Evolutionary conservation across 129 eudicot species (phyloP), one percentile per base, ranked within the genome.

Genomic region (Chrysanthemum seticuspe): DNA sequence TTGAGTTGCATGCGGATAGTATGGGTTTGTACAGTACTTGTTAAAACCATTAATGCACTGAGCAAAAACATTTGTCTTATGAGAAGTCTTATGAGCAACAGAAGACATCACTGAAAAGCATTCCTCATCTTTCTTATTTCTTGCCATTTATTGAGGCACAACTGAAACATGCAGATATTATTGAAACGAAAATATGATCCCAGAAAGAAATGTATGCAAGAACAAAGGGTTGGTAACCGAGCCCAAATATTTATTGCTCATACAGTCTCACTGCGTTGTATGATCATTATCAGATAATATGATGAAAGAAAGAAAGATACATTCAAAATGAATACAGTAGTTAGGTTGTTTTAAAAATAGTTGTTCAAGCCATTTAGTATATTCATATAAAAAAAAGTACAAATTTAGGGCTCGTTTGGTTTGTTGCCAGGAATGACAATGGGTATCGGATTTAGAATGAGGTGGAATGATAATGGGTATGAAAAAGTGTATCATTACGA

Each of bases 111-210:
- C 91, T 84, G 84, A 67, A 78, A 85, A 83, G 79, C 75, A 49
- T 67, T 62, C 34, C 65, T 69, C 81, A 68, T 72, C 68, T 60
- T 21, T 68, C 62, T 50, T 40, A 40, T 62, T 76, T 13, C 58
- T 76, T 69, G 78, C 66, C 69, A 90, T 85, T 79, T 81, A 85
- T 85, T 88, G 47, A 71, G 51, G 74, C 96, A 64, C 68, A 87
- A 79, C 96, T 68, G 85, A 79, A 77, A 70, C 73, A 66, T 79
- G 73, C 88, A 85, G 83, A 78, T 58, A 66, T 62, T 62, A 78
- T 40, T 40, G 47, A 67, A 59, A 79, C 74, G 83, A 73, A 78
- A 80, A 60, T 62, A 56, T 40, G 7, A 40, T 7, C 47, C 82
- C 62, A 75, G 78, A 74, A 72, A 64, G 75, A 79, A 65, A 78